Percentiles rank a stretch among this genome's conserved stretches.
Evolutionary conservation across 164 flowering plant genomes (phyloP).

Genomic region (Pachysandra terminalis): DNA sequence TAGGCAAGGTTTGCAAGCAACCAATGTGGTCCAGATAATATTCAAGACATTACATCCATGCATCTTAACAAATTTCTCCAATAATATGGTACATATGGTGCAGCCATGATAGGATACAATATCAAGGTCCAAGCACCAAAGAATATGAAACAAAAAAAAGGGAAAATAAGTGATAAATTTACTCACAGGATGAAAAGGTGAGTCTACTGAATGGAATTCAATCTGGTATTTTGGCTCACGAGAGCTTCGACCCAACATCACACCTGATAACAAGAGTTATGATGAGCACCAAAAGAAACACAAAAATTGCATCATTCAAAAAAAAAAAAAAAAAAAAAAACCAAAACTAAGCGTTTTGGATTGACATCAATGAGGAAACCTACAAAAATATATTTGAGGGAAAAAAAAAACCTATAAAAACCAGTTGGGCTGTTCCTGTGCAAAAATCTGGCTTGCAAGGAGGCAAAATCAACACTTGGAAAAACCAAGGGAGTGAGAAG

Average conservation of each 20-base stretch:
- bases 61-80: background rate
- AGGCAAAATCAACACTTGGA: too few relatives aligned
- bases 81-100: background rate
- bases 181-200: constrained; percentile 83
- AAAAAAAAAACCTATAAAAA: too few relatives aligned
- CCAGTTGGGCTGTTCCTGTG: too few relatives aligned
- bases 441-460: too few relatives aligned
- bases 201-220: constrained; percentile 66
- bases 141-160: background rate
- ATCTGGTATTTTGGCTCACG: constrained; percentile 79
- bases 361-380: background rate
- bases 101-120: too few relatives aligned
- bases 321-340: background rate
- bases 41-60: background rate
- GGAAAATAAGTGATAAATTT: background rate
- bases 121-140: background rate
- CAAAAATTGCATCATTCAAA: background rate
- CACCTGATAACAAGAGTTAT: constrained; percentile 40
- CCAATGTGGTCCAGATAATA: background rate
- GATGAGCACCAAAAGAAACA: background rate
- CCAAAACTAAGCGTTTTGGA: background rate
- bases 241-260: constrained; percentile 63
- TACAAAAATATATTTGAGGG: background rate
- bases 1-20: too few relatives aligned
- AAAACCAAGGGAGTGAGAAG: too few relatives aligned